Conservation (phyloP, 2,329 filamentous ascomycete genomes). For the Arthrobotrys pseudoclavata region DNA sequence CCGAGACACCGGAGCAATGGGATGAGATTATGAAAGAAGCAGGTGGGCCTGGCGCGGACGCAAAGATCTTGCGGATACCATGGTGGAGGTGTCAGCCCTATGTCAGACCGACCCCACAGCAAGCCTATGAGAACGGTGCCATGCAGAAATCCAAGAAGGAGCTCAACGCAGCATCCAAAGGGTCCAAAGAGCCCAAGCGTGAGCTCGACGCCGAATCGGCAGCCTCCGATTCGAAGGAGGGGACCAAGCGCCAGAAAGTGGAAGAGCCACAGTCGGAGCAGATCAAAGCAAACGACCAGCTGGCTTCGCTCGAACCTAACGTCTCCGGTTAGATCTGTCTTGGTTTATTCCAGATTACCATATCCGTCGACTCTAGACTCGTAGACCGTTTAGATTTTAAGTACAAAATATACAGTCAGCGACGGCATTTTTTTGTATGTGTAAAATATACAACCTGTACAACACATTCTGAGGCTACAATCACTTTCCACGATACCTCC, state of each 20-base stretch:
- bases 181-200: constrained; percentile 69
- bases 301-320: constrained; percentile 17
- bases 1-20: constrained; percentile 66
- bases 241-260: constrained; percentile 63
- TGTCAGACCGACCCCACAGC: constrained; percentile 47
- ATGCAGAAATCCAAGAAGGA: constrained; percentile 83
- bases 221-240: constrained; percentile 62
- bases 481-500: no score
- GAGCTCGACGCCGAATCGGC: constrained; percentile 66
- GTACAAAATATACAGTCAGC: not conserved
- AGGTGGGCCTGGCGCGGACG: constrained; percentile 59
- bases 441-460: constrained; percentile 25
- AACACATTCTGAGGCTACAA: constrained; percentile 9
- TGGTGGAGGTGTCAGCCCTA: constrained; percentile 64
- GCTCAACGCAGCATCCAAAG: constrained; percentile 25
- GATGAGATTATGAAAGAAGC: constrained; percentile 65
- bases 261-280: constrained; percentile 21
- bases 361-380: constrained; percentile 4
- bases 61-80: constrained; percentile 60
- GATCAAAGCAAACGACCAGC: constrained; percentile 23
- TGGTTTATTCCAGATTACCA: not conserved
- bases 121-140: constrained; percentile 61
- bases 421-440: not conserved
- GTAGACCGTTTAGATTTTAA: not conserved
- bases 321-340: constrained; percentile 5